Evolutionary conservation across 2,329 filamentous ascomycete genomes (phyloP).

Genomic region (Capronia coronata): DNA sequence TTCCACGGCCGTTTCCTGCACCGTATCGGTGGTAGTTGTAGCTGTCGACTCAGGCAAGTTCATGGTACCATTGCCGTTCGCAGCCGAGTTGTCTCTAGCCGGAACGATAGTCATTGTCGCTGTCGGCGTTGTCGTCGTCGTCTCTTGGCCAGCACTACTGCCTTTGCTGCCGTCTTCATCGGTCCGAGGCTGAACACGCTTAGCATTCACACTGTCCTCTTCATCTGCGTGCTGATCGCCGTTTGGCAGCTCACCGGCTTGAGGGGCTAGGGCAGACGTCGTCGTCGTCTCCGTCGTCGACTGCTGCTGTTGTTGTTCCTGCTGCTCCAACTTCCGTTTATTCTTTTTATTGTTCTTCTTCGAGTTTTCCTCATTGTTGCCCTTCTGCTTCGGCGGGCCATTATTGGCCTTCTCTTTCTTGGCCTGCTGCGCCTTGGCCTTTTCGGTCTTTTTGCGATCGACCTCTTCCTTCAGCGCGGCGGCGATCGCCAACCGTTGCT

Average conservation of each 20-base stretch:
- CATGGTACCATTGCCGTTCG: no score
- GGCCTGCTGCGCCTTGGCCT: conserved; percentile 9
- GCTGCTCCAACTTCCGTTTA: conserved; percentile 1
- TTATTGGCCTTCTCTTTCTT: conserved; percentile 3
- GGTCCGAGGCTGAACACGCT: conserved; percentile 9
- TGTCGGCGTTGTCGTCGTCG: background rate
- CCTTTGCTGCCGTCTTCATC: no score
- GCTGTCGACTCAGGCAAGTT: no score
- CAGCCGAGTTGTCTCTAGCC: no score
- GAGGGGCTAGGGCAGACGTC: background rate
- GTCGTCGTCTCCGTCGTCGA: background rate
- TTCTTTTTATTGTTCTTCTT: conserved; percentile 25
- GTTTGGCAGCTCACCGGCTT: conserved; percentile 11
- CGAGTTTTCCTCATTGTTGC: conserved; percentile 5
- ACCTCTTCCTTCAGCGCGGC: conserved; percentile 5
- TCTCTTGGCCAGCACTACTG: background rate
- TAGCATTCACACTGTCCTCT: conserved; percentile 11
- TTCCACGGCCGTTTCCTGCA: background rate
- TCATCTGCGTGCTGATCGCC: background rate
- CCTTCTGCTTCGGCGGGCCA: background rate
- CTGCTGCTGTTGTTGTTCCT: background rate
- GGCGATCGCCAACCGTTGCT: conserved; percentile 10
- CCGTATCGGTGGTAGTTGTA: no score
- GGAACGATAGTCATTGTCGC: background rate
- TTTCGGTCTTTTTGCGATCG: conserved; percentile 8